Evolutionary conservation across 176 grass and related monocot genomes (phyloP), one percentile per base, ranked within the genome.

Genomic region (Oryza rufipogon): DNA sequence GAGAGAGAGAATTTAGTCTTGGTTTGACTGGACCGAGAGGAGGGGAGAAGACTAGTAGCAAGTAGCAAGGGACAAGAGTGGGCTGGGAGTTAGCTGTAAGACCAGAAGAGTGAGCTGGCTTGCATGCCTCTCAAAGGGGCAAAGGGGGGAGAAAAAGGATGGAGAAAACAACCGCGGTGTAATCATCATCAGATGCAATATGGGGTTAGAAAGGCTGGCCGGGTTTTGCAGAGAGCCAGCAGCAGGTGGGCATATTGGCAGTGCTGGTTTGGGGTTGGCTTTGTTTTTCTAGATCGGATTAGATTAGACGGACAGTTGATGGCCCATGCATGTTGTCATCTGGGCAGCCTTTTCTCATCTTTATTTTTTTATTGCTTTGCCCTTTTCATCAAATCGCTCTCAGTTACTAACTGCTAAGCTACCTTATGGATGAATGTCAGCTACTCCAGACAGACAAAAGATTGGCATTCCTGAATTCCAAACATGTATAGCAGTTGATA

Each of bases 21-120:
- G 71, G 65, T 91, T 84, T 84, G 81, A 84, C 81, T 66, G 70
- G 73, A 84, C 71, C 66, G 39, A 41, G 39, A 41, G 39, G 81
- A 80, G 64, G 76, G 78, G 69, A 66, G 54, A 58, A 84, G 82
- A 78, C 49, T 20, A 44, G 75, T 20, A 44, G 75, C 73, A 56
- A 84, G 79, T 14, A 33, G 70, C 73, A 56, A 84, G 79, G 84
- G 70, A 81, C 80, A 78, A 75, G 78, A 25, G 38, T 81, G 79
- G 85, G 87, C 87, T 90, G 91, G 85, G 82, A 17, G 64, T 72
- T 88, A 88, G 94, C 92, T 94, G 91, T 91, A 85, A 92, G 70
- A 78, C 72, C 87, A 86, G 80, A 73, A 64, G 20, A 25, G 38
- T 92, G 89, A 94, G 94, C 94, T 97, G 94, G 90, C 89, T 14